Conservation (phyloP, 306 rosid genomes). For the Inga oerstediana region DNA sequence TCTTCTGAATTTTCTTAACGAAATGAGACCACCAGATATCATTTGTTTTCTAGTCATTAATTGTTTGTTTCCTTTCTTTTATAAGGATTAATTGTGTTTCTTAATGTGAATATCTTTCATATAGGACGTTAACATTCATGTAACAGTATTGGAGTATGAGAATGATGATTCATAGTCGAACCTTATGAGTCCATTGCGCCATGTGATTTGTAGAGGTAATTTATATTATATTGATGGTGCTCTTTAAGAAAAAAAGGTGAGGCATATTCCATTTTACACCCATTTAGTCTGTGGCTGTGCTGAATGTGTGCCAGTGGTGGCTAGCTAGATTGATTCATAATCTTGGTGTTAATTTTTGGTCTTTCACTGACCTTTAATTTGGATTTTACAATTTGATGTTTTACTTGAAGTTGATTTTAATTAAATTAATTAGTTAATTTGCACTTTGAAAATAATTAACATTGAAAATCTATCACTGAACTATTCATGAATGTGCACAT, state of each 20-base stretch:
- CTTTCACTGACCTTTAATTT: neutral
- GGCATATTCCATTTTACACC: neutral
- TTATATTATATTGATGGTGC: slow-evolving; percentile 4
- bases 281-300: neutral
- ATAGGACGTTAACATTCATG: slow-evolving; percentile 22
- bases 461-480: neutral
- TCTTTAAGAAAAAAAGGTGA: neutral
- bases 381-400: neutral
- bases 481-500: neutral
- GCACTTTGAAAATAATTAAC: neutral
- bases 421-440: neutral
- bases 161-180: slow-evolving; percentile 7
- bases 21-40: slow-evolving; percentile 30
- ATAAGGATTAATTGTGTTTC: neutral
- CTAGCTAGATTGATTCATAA: neutral
- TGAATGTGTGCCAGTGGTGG: neutral
- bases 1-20: neutral
- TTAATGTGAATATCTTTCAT: slow-evolving; percentile 16
- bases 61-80: too few relatives aligned
- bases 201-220: slow-evolving; percentile 28
- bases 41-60: neutral
- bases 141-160: slow-evolving; percentile 1
- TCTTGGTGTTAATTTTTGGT: neutral
- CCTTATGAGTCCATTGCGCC: slow-evolving; percentile 17
- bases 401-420: neutral